Conservation (phyloP, 2,329 filamentous ascomycete species). For the Hawksworthiomyces lignivorus region DNA sequence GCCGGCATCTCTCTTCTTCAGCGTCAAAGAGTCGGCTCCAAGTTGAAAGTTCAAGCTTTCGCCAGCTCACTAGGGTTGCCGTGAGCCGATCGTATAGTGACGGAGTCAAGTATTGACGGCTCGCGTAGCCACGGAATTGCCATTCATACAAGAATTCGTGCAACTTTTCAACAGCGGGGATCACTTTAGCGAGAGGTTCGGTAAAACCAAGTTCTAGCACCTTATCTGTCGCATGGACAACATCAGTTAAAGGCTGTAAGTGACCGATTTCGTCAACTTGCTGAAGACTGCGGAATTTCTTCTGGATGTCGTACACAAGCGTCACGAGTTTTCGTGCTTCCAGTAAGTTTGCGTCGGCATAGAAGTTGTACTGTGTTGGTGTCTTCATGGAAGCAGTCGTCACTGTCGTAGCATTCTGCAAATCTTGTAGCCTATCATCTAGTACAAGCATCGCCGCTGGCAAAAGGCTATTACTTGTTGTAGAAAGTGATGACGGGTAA, state of each 20-base stretch:
- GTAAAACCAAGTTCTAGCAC: constrained; percentile 68
- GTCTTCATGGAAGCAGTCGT: constrained; percentile 10
- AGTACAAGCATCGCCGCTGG: constrained; percentile 59
- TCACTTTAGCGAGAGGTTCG: constrained; percentile 78
- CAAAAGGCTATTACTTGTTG: constrained; percentile 49
- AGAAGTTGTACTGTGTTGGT: constrained; percentile 68
- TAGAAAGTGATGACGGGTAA: constrained; percentile 17
- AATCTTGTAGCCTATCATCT: constrained; percentile 44
- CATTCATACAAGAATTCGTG: constrained; percentile 84
- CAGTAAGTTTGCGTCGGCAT: constrained; percentile 67
- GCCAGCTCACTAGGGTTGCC: constrained; percentile 76
- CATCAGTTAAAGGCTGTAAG: constrained; percentile 72
- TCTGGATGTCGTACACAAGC: constrained; percentile 61
- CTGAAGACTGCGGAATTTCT: constrained; percentile 66
- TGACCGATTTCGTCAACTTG: constrained; percentile 57
- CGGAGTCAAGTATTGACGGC: constrained; percentile 64
- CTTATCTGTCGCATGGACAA: constrained; percentile 65
- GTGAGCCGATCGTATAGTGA: constrained; percentile 71
- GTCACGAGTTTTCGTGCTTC: constrained; percentile 68
- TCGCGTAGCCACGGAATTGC: constrained; percentile 81
- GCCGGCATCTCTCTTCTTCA: constrained; percentile 66
- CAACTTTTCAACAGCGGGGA: constrained; percentile 81
- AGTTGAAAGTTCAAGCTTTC: constrained; percentile 81
- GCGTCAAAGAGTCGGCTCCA: constrained; percentile 86
- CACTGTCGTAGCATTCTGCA: constrained; percentile 7